Conservation (phyloP, 371 early-diverging fungal species). For the Mortierella sp. region DNA sequence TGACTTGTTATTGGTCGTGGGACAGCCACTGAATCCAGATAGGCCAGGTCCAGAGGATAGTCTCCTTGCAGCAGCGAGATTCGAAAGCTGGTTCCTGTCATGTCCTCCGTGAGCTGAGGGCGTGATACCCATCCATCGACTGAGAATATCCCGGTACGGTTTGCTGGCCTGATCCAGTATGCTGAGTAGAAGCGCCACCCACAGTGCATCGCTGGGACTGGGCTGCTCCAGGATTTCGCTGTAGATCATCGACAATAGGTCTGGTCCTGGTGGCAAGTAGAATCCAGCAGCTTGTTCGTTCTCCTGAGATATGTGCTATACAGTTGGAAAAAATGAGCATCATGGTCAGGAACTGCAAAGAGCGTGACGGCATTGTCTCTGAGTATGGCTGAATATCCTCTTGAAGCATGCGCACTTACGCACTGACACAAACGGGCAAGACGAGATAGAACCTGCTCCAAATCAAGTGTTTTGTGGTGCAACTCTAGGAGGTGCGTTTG, state of each 20-base stretch:
- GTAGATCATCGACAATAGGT: conserved; percentile 59
- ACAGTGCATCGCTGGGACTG: conserved; percentile 48
- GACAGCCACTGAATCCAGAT: not conserved
- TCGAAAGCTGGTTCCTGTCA: not conserved
- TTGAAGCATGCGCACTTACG: conserved; percentile 28
- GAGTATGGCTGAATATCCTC: too few relatives aligned
- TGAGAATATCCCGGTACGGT: conserved; percentile 65
- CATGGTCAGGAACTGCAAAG: too few relatives aligned
- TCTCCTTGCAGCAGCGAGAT: conserved; percentile 1
- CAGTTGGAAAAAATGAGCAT: too few relatives aligned
- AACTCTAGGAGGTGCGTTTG: conserved; percentile 52
- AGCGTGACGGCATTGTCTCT: too few relatives aligned
- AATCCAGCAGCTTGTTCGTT: conserved; percentile 35
- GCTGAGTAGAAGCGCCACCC: conserved; percentile 58
- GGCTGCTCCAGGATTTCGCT: conserved; percentile 56
- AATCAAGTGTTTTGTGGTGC: conserved; percentile 46
- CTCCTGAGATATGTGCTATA: conserved; percentile 36
- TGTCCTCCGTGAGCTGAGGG: conserved; percentile 4
- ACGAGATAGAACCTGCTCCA: conserved; percentile 42
- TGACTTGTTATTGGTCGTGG: not conserved
- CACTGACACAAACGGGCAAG: conserved; percentile 51
- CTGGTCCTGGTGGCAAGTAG: conserved; percentile 62
- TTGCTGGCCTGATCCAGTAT: conserved; percentile 61
- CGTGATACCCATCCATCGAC: conserved; percentile 62
- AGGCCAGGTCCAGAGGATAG: not conserved